Conservation (phyloP, 768 basidiomycete species). For the Collybia mongolica region DNA sequence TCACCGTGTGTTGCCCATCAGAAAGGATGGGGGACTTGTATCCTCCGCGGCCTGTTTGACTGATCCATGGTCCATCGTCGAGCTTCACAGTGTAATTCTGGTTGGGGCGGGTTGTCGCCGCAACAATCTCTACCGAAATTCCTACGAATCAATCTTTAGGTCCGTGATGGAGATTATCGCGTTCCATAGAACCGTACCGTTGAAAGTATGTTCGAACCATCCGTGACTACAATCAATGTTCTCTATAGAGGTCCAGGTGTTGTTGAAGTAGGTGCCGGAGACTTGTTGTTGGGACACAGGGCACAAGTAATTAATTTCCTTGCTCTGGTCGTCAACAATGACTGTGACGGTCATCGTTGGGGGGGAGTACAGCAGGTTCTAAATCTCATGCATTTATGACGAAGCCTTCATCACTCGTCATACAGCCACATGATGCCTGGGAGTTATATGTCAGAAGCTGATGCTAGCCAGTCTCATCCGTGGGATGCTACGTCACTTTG, state of each 20-base stretch:
- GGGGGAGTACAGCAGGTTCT: background rate
- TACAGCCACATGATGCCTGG: background rate
- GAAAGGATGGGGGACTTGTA: slow-evolving; percentile 29
- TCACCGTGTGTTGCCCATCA: slow-evolving; percentile 36
- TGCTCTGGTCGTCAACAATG: slow-evolving; percentile 39
- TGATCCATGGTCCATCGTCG: slow-evolving; percentile 30
- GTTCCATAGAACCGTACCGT: slow-evolving; percentile 21
- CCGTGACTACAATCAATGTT: slow-evolving; percentile 28
- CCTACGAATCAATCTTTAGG: slow-evolving; percentile 16
- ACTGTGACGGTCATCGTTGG: slow-evolving; percentile 18
- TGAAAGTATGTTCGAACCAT: slow-evolving; percentile 40
- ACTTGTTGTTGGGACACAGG: slow-evolving; percentile 29
- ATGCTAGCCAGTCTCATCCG: background rate
- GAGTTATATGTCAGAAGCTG: background rate
- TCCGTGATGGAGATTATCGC: background rate
- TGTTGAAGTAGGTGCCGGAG: slow-evolving; percentile 33
- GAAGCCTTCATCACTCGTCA: background rate
- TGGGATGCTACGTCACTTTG: background rate
- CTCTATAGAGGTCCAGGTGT: slow-evolving; percentile 36
- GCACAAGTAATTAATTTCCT: slow-evolving; percentile 34
- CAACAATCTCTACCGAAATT: slow-evolving; percentile 27
- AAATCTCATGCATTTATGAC: too few species aligned
- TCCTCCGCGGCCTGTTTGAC: slow-evolving; percentile 26
- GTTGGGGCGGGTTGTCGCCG: slow-evolving; percentile 19
- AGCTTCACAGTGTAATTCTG: slow-evolving; percentile 33